Base-by-base conservation (phyloP, 768 basidiomycete genomes). In the Russula ochroleuca region DNA sequence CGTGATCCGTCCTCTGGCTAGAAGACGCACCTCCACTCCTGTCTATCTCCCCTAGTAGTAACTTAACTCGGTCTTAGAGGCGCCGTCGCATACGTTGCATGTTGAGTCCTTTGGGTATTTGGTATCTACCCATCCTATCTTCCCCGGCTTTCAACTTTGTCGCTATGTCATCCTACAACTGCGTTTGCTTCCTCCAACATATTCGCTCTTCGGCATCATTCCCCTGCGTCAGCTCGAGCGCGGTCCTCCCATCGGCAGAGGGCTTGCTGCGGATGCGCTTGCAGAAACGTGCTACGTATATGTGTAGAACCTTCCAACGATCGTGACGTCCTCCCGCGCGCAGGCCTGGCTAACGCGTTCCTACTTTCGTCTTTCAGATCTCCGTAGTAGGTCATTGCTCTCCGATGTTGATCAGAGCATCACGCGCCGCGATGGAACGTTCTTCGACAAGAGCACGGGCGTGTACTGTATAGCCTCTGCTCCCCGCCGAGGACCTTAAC, bases 131-230 rank as follows among this genome's bases (percentile, higher is more conserved):
- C n/a, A n/a, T n/a, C n/a, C n/a, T 9, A 19, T 94, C 92, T 1
- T 79, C 90, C 1, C 79, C 92, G 15, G 90, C 85, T 5, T 88
- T 85, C 77, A 88, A 83, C 69, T 78, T 87, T 59, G 88, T 83
- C 35, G 82, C 84, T 43, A 83, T 95, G 78, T 81, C 86, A 2
- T 94, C 90, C 17, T 94, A 87, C 75, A 82, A 83, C 56, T 85
- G 86, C 75, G n/a, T 94, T 92, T 87, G 86, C 74, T 94, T 94
- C 78, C 77, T 94, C 69, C 83, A 86, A 63, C 83, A 93, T 73
- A 79, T 94, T 67, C 88, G 92, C 43, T 78, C 78, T 64, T 83
- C 85, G 31, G 88, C 92, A 38, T 87, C n/a, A n/a, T n/a, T n/a
- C 71, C 52, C 67, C 40, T 75, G 78, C 38, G 79, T 84, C 68